Base-by-base conservation (phyloP, 352 stramenopile species). In the Pythium monospermum region DNA sequence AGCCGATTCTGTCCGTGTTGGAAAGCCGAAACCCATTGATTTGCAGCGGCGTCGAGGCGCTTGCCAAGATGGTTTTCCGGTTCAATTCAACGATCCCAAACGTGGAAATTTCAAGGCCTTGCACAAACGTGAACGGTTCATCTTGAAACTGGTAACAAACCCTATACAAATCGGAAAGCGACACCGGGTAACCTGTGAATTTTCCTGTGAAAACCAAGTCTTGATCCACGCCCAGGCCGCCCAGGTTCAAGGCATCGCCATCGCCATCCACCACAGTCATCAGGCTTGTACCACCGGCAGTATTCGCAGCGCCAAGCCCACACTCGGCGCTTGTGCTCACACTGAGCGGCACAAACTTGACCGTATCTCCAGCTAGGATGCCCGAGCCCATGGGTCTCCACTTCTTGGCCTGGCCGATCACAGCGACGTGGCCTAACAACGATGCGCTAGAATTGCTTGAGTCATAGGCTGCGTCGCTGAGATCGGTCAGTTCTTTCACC, bases 61-160 rank as follows among this genome's bases (percentile, higher is more conserved):
- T 68, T 1, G 61, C 62, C 2, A 88, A 48, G n/a, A 84, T 60
- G 8, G 70, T 61, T 28, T 18, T 64, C 4, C 66, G 66, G 36
- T 84, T 69, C 18, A 88, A 54, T n/a, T 48, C 43, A 0, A 60
- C 40, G 10, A 88, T 61, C 0, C 74, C 75, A 26, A 76, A 86
- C 1, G 71, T 82, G 2, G 38, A 66, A 4, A 88, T 37, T 4
- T 65, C 68, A 6, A 83, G 55, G 1, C 52, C 65, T 8, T 61
- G 57, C 13, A 85, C 52, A 31, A 77, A 81, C 8, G 74, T 66
- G 46, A 68, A 86, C 3, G 74, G 73, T 3, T 88, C 77, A 31
- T 83, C 67, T 45, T 85, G 73, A 22, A 88, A 88, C n/a, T 71
- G 59, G 42, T 88, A 88, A 54, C 77, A 88, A 27, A 86, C n/a